These are phyloP conservation scores for Aureobasidium mangrovei DNA, from an alignment of 2,329 filamentous ascomycete genomes.

Conservation along the genomic window DNA sequence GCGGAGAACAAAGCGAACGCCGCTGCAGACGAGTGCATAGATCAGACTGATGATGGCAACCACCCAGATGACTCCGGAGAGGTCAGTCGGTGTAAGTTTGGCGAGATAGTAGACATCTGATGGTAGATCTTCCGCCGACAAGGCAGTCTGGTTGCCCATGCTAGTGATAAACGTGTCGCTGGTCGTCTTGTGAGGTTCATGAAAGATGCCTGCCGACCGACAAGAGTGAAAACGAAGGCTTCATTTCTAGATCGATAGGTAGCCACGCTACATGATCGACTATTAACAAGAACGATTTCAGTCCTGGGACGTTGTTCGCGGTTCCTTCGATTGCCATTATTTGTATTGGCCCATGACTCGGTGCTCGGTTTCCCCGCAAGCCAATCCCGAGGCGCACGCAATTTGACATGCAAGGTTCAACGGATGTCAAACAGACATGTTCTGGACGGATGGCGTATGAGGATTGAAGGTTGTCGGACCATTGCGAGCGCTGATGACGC, in stretches of 20 bases:
- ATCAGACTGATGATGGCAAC: constrained; percentile 4
- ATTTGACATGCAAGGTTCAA: too few species aligned
- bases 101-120: constrained; percentile 2
- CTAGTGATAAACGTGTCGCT: background rate
- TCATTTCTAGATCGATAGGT: background rate
- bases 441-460: too few species aligned
- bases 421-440: too few species aligned
- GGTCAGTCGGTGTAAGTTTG: background rate
- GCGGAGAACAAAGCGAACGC: background rate
- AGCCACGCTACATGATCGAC: too few species aligned
- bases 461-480: too few species aligned
- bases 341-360: too few species aligned
- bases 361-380: too few species aligned
- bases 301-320: too few species aligned
- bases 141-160: background rate
- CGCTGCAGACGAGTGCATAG: background rate
- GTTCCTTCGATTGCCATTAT: too few species aligned
- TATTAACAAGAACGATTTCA: too few species aligned
- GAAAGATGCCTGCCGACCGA: background rate
- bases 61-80: background rate
- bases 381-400: too few species aligned
- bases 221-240: background rate
- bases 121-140: background rate
- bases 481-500: too few species aligned
- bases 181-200: background rate